Conservation (phyloP, 148 eudicot genomes). For the Arctostaphylos glauca region DNA sequence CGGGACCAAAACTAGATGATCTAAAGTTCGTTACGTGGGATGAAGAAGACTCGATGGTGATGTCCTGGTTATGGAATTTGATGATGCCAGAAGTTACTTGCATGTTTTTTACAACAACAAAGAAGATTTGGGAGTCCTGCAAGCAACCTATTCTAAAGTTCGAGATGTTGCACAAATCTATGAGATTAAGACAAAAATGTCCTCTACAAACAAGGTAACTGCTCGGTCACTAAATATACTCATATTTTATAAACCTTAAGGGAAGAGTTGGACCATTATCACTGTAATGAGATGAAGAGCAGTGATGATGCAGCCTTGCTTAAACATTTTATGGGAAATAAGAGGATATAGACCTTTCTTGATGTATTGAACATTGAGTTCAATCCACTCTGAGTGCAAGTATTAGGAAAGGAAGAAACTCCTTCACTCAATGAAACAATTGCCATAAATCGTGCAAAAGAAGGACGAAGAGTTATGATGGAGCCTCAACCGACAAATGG, state of each 20-base stretch:
- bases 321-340: not conserved
- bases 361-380: not conserved
- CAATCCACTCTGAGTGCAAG: not conserved
- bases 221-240: no score
- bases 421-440: no score
- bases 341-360: not conserved
- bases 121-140: not conserved
- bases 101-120: not conserved
- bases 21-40: no score
- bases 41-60: no score
- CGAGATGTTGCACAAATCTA: not conserved
- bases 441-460: no score
- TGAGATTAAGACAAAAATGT: not conserved
- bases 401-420: not conserved
- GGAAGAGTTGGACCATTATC: conserved; percentile 8
- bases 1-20: no score
- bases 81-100: no score
- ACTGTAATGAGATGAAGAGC: not conserved
- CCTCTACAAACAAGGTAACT: no score
- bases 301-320: not conserved
- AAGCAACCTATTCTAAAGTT: not conserved
- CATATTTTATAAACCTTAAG: not conserved
- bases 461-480: no score
- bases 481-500: no score
- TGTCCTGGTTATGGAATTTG: no score